phyloP scores from a whole-genome alignment of 768 basidiomycete genomes.

The Chalciporus piperatus region DNA sequence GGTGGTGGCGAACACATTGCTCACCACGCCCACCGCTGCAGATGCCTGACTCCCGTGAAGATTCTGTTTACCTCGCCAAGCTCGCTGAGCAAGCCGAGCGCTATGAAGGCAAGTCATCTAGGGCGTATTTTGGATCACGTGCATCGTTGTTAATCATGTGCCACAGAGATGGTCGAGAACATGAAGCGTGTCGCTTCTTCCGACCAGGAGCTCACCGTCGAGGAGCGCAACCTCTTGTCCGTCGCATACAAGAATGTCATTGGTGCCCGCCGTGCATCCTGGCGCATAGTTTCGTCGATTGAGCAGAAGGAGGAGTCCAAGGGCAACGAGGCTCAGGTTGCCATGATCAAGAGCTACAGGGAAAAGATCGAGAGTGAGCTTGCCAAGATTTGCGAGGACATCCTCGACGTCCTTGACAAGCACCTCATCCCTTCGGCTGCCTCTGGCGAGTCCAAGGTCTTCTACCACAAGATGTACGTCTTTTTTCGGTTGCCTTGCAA shows the following conservation, averaged over 20 bases:
- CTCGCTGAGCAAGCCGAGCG: slow-evolving; percentile 99
- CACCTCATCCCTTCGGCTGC: slow-evolving; percentile 97
- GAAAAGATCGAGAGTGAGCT: slow-evolving; percentile 98
- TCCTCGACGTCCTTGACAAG: slow-evolving; percentile 95
- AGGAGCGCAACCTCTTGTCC: slow-evolving; percentile 96
- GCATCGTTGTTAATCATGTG: slow-evolving; percentile 11
- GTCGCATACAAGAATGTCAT: slow-evolving; percentile 99
- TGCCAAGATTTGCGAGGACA: slow-evolving; percentile 98
- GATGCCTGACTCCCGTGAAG: slow-evolving; percentile 86
- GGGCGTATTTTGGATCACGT: slow-evolving; percentile 6
- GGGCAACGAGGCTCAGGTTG: slow-evolving; percentile 93
- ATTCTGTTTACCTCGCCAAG: slow-evolving; percentile 99
- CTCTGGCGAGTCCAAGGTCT: slow-evolving; percentile 96
- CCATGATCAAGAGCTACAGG: slow-evolving; percentile 97
- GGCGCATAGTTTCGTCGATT: slow-evolving; percentile 97
- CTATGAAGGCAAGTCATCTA: slow-evolving; percentile 73
- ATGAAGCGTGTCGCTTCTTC: slow-evolving; percentile 99
- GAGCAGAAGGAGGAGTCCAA: slow-evolving; percentile 99
- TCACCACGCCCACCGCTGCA: slow-evolving; percentile 27
- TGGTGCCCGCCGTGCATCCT: slow-evolving; percentile 95
- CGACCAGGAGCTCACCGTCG: slow-evolving; percentile 96
- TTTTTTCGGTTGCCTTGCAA: neutral
- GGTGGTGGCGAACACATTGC: slow-evolving; percentile 12
- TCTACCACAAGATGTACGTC: slow-evolving; percentile 98
- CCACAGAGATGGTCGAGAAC: slow-evolving; percentile 94